Percentiles rank a stretch among this genome's conserved stretches.
Conservation (phyloP, 495 filamentous ascomycete genomes). For the Talaromyces liani region DNA sequence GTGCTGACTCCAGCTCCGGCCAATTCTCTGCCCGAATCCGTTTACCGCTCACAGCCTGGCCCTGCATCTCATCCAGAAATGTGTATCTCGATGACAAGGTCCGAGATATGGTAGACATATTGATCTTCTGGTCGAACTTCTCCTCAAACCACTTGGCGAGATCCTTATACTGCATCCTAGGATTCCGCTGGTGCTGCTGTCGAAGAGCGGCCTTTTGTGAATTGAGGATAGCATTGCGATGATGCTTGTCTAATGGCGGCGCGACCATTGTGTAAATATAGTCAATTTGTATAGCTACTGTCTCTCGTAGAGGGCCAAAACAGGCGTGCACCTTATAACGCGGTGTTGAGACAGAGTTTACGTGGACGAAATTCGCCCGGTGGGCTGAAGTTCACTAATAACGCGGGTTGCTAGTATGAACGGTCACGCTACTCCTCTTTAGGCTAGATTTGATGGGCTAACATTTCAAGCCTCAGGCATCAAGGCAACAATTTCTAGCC, state of each 20-base stretch:
- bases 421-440: background rate
- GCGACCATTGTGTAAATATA: background rate
- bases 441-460: background rate
- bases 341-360: background rate
- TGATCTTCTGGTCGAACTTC: background rate
- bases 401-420: background rate
- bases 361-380: background rate
- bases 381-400: background rate
- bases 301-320: background rate
- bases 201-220: background rate
- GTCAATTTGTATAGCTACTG: background rate
- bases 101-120: background rate
- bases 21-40: background rate
- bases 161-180: background rate
- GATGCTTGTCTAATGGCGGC: background rate
- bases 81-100: background rate
- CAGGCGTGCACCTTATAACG: background rate
- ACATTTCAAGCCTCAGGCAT: background rate
- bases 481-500: background rate
- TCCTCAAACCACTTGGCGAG: constrained; percentile 6
- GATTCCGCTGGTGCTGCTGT: background rate
- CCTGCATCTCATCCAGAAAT: background rate
- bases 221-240: constrained; percentile 6
- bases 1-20: constrained; percentile 12
- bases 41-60: background rate